Percentiles rank a stretch among this genome's conserved stretches.
Evolutionary conservation across 768 basidiomycete genomes (phyloP).

Genomic region (Exidia glandulosa): DNA sequence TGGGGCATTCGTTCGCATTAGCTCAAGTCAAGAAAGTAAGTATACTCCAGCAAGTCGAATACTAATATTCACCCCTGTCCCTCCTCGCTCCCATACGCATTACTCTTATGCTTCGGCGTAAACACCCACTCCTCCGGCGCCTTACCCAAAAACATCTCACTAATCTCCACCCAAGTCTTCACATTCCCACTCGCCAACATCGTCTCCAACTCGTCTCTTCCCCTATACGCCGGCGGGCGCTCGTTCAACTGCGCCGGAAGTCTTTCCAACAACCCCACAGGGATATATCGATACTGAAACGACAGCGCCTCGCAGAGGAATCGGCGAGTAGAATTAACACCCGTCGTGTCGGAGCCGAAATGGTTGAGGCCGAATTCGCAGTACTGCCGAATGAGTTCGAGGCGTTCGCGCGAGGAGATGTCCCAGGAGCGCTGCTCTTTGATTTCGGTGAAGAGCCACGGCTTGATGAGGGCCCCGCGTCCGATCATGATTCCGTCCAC

Average conservation of each 20-base stretch:
- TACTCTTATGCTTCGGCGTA: slow-evolving; percentile 91
- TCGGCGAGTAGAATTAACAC: slow-evolving; percentile 82
- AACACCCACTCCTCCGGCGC: slow-evolving; percentile 76
- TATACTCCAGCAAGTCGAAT: slow-evolving; percentile 60
- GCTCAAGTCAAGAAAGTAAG: slow-evolving; percentile 9
- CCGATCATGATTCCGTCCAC: slow-evolving; percentile 96
- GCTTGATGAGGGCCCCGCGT: slow-evolving; percentile 90
- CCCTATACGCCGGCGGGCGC: slow-evolving; percentile 76
- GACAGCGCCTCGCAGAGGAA: slow-evolving; percentile 93
- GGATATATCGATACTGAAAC: slow-evolving; percentile 93
- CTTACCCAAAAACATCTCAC: slow-evolving; percentile 90
- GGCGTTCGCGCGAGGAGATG: slow-evolving; percentile 72
- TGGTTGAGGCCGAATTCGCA: slow-evolving; percentile 81
- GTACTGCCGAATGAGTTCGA: slow-evolving; percentile 72
- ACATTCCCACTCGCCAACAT: slow-evolving; percentile 68
- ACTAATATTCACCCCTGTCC: slow-evolving; percentile 43
- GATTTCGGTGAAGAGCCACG: slow-evolving; percentile 93
- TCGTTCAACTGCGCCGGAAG: slow-evolving; percentile 82
- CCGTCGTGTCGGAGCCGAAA: slow-evolving; percentile 79
- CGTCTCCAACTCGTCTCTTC: slow-evolving; percentile 83
- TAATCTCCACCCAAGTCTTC: slow-evolving; percentile 83
- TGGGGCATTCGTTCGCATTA: slow-evolving; percentile 48
- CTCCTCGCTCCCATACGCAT: slow-evolving; percentile 49
- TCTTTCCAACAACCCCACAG: slow-evolving; percentile 80
- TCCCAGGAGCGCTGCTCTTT: slow-evolving; percentile 91